Percentiles rank a stretch among this genome's conserved stretches.
Conservation (phyloP, 2,329 filamentous ascomycete genomes). For the Verticillium alfalfae region DNA sequence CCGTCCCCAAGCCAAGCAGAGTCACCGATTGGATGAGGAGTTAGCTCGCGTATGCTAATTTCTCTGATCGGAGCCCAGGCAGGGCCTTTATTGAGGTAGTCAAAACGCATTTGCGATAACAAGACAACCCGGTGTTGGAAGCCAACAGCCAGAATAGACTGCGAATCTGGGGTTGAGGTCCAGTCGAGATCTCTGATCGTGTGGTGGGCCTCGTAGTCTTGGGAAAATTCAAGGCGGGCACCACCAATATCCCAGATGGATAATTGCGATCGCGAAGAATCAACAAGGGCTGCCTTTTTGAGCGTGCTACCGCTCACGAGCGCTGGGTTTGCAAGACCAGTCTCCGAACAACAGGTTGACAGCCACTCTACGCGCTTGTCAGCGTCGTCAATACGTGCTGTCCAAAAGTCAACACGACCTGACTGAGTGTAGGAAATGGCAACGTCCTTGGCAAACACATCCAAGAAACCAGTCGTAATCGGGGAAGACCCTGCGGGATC, state of each 20-base stretch:
- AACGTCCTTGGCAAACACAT: conserved; percentile 80
- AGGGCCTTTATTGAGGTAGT: conserved; percentile 83
- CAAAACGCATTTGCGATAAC: conserved; percentile 82
- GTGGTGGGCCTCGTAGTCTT: conserved; percentile 67
- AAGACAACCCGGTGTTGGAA: conserved; percentile 82
- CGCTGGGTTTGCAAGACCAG: conserved; percentile 65
- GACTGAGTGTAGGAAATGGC: conserved; percentile 76
- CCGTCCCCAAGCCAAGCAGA: conserved; percentile 87
- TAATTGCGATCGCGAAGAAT: conserved; percentile 64
- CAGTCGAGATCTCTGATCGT: conserved; percentile 84
- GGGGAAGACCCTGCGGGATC: conserved; percentile 76
- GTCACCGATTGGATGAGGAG: conserved; percentile 86
- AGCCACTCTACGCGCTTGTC: conserved; percentile 70
- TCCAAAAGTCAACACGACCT: conserved; percentile 79
- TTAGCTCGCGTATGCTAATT: conserved; percentile 74
- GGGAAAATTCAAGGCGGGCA: conserved; percentile 73
- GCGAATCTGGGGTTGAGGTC: conserved; percentile 85
- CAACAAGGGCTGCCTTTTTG: conserved; percentile 80
- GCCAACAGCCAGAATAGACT: conserved; percentile 87
- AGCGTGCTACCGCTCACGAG: conserved; percentile 81
- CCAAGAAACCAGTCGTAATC: conserved; percentile 70
- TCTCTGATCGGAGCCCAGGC: conserved; percentile 84
- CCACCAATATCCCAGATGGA: conserved; percentile 90
- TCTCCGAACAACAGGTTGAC: conserved; percentile 75
- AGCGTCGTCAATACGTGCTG: conserved; percentile 63